phyloP scores from a whole-genome alignment of 164 flowering plant species.

The Tetracentron sinense region DNA sequence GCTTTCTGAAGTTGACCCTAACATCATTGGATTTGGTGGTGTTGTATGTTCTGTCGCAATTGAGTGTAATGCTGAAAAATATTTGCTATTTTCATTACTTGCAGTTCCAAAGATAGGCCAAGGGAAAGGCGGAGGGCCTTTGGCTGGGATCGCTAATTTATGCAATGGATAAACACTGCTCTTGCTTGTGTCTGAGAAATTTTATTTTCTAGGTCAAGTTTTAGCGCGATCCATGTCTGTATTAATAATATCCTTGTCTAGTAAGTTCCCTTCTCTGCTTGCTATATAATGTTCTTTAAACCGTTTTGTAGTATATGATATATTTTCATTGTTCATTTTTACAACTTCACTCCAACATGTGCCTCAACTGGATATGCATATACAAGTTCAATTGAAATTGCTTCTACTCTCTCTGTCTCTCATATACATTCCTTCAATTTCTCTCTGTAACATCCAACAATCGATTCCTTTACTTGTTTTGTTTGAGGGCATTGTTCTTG shows the following conservation, averaged over 20 bases:
- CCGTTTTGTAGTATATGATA: neutral
- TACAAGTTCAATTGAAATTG: no score
- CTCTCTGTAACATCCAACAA: neutral
- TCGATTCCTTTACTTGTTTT: neutral
- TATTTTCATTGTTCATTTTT: no score
- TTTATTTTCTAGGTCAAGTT: neutral
- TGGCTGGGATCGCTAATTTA: slow-evolving; percentile 79
- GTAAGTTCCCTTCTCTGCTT: neutral
- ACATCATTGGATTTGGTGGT: neutral
- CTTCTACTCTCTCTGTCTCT: no score
- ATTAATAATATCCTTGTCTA: neutral
- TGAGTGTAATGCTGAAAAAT: slow-evolving; percentile 7
- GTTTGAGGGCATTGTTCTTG: neutral
- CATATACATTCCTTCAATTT: no score
- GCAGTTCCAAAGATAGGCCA: slow-evolving; percentile 65
- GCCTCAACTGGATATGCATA: no score
- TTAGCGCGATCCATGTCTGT: neutral
- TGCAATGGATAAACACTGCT: neutral
- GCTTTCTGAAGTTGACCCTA: slow-evolving; percentile 8
- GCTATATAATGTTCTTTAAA: neutral
- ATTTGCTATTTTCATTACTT: slow-evolving; percentile 11
- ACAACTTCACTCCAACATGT: no score
- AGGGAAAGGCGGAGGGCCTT: slow-evolving; percentile 88
- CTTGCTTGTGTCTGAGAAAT: neutral
- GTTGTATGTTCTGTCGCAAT: neutral